Evolutionary conservation across 768 basidiomycete genomes (phyloP).

Genomic region (Lactifluus pinguis): DNA sequence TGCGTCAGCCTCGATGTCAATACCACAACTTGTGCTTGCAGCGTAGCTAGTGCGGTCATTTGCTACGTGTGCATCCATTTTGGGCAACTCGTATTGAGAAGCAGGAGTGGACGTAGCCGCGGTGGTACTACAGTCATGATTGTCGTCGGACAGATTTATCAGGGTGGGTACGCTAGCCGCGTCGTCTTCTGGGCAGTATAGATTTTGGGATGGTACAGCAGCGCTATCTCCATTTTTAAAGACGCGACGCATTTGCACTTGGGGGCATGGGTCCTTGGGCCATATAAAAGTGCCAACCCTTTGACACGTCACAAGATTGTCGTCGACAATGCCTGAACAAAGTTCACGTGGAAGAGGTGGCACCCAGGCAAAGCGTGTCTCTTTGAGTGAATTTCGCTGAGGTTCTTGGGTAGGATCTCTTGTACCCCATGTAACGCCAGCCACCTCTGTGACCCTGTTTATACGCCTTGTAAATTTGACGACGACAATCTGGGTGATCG

Average conservation of each 20-base stretch:
- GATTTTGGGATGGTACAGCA: background rate
- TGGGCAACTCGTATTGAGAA: background rate
- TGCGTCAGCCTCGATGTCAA: slow-evolving; percentile 24
- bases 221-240: background rate
- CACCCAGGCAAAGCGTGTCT: slow-evolving; percentile 43
- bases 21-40: background rate
- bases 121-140: background rate
- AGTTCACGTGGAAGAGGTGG: slow-evolving; percentile 33
- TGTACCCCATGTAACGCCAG: slow-evolving; percentile 47
- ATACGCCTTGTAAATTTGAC: slow-evolving; percentile 46
- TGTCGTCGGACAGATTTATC: background rate
- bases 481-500: slow-evolving; percentile 38
- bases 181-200: background rate
- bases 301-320: slow-evolving; percentile 33
- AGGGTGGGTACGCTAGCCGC: background rate
- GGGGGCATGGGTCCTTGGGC: slow-evolving; percentile 30
- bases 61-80: background rate
- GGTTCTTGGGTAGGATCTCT: slow-evolving; percentile 36
- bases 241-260: slow-evolving; percentile 5
- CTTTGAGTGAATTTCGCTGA: slow-evolving; percentile 27
- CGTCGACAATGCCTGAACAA: slow-evolving; percentile 35
- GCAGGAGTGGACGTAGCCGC: background rate
- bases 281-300: slow-evolving; percentile 41
- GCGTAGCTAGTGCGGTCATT: background rate
- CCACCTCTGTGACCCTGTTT: slow-evolving; percentile 45